Evolutionary conservation across 2,329 filamentous ascomycete species (phyloP).

Genomic region (Zymoseptoria crescenta): DNA sequence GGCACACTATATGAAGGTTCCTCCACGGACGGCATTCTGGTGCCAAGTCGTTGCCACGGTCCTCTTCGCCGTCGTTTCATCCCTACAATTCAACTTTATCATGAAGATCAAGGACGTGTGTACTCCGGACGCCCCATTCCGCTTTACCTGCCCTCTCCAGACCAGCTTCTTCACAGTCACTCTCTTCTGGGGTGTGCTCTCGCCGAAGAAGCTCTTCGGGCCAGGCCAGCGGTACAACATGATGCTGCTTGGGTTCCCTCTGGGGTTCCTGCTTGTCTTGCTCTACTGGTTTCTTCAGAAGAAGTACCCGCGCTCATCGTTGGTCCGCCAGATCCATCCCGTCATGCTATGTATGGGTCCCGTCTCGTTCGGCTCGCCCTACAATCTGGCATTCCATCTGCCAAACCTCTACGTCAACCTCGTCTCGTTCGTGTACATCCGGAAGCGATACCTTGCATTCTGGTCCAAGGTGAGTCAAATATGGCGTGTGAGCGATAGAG

Average conservation of each 20-base stretch:
- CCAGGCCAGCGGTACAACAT: conserved; percentile 3
- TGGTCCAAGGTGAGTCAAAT: conserved; percentile 5
- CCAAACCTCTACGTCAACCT: conserved; percentile 4
- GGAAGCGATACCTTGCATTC: conserved; percentile 6
- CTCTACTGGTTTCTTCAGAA: conserved; percentile 3
- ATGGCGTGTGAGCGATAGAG: background rate
- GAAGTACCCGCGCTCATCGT: conserved; percentile 1
- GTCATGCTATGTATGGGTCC: conserved; percentile 6
- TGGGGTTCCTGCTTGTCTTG: conserved; percentile 3
- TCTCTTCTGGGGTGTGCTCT: conserved; percentile 3
- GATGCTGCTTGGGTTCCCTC: conserved; percentile 5
- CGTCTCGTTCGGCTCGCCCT: conserved; percentile 3
- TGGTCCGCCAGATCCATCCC: conserved; percentile 1
- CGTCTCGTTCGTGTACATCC: conserved; percentile 4
- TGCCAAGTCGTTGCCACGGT: conserved; percentile 69
- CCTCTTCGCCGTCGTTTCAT: conserved; percentile 58
- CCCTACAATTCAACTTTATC: conserved; percentile 54
- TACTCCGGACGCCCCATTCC: conserved; percentile 1
- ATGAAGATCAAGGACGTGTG: conserved; percentile 4
- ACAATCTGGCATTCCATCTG: conserved; percentile 5
- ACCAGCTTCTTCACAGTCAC: conserved; percentile 4
- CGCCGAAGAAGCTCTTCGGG: conserved; percentile 5
- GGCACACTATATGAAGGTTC: conserved; percentile 83
- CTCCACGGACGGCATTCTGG: conserved; percentile 63
- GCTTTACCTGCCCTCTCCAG: conserved; percentile 2